A percentile compares a stretch with the other conserved stretches of the same genome.
Evolutionary conservation across 163 green algal genomes (phyloP).

Genomic region (Prototheca wickerhamii): DNA sequence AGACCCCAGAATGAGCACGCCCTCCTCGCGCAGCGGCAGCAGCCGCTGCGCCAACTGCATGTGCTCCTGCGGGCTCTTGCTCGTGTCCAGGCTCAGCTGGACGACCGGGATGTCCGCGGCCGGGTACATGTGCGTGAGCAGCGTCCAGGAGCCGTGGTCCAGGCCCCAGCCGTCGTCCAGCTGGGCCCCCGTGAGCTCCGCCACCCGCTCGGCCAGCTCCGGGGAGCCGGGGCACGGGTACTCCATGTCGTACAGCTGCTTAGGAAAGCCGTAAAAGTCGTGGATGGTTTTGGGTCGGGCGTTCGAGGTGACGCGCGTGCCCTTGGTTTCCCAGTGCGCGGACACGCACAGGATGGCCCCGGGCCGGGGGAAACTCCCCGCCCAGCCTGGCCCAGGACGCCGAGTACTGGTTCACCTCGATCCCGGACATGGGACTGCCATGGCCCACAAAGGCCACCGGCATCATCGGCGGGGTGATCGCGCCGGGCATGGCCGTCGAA

Average conservation of each 20-base stretch:
- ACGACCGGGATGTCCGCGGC: constrained; percentile 53
- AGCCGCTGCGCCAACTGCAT: constrained; percentile 33
- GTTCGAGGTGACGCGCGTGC: background rate
- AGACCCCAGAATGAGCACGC: constrained; percentile 51
- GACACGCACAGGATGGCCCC: background rate
- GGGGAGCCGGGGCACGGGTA: background rate
- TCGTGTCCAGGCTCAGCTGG: constrained; percentile 41
- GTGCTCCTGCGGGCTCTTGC: constrained; percentile 33
- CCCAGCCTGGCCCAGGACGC: background rate
- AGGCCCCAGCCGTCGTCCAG: constrained; percentile 19
- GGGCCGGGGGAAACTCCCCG: background rate
- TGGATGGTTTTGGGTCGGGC: background rate
- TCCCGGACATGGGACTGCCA: background rate
- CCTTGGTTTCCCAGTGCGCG: constrained; percentile 2
- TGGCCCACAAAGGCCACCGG: background rate
- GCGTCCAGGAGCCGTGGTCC: constrained; percentile 61
- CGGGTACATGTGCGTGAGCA: constrained; percentile 51
- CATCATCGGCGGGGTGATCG: too few relatives aligned
- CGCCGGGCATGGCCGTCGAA: too few relatives aligned
- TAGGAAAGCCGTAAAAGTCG: constrained; percentile 3
- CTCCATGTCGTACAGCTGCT: background rate
- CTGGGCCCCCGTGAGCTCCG: background rate
- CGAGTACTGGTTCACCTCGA: background rate
- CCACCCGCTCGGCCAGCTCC: background rate
- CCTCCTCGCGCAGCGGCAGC: constrained; percentile 46